Percentiles rank a stretch among this genome's conserved stretches.
Conservation (phyloP, 2,329 filamentous ascomycete species). For the Phaeosphaeria sp. region DNA sequence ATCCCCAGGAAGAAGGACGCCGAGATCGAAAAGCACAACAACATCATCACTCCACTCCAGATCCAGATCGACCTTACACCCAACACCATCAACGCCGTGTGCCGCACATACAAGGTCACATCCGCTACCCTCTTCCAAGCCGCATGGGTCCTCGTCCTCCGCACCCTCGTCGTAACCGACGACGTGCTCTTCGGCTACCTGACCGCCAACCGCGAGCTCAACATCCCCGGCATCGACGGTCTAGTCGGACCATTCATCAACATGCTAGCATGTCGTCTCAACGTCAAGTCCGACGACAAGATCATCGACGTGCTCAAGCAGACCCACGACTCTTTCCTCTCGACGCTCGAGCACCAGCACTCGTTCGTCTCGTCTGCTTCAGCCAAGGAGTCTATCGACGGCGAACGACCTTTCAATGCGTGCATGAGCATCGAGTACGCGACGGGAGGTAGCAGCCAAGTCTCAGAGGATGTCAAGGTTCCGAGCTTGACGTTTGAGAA, state of each 20-base stretch:
- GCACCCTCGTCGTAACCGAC: slow-evolving; percentile 28
- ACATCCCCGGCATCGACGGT: slow-evolving; percentile 42
- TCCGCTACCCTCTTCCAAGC: slow-evolving; percentile 50
- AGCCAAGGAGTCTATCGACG: slow-evolving; percentile 7
- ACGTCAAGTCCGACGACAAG: background rate
- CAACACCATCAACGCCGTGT: slow-evolving; percentile 20
- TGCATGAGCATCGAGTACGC: slow-evolving; percentile 14
- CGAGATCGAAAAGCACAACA: slow-evolving; percentile 5
- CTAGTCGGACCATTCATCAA: slow-evolving; percentile 51
- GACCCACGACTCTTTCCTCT: slow-evolving; percentile 10
- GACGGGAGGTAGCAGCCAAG: slow-evolving; percentile 4
- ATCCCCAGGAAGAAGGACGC: slow-evolving; percentile 15
- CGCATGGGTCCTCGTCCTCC: slow-evolving; percentile 41
- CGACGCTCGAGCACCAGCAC: slow-evolving; percentile 6
- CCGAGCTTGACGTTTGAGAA: slow-evolving; percentile 12
- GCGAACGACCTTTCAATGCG: slow-evolving; percentile 10
- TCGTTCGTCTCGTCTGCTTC: slow-evolving; percentile 1
- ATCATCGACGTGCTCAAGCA: slow-evolving; percentile 8
- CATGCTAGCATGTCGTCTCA: slow-evolving; percentile 42
- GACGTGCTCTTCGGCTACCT: slow-evolving; percentile 52
- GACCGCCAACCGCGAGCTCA: slow-evolving; percentile 39
- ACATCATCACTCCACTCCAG: slow-evolving; percentile 4
- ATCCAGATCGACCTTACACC: slow-evolving; percentile 8
- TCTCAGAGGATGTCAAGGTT: background rate
- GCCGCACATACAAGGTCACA: slow-evolving; percentile 51